Percentiles rank a stretch among this genome's conserved stretches.
Evolutionary conservation across 345 rosid species (phyloP).

Genomic region (Ceriops decandra): DNA sequence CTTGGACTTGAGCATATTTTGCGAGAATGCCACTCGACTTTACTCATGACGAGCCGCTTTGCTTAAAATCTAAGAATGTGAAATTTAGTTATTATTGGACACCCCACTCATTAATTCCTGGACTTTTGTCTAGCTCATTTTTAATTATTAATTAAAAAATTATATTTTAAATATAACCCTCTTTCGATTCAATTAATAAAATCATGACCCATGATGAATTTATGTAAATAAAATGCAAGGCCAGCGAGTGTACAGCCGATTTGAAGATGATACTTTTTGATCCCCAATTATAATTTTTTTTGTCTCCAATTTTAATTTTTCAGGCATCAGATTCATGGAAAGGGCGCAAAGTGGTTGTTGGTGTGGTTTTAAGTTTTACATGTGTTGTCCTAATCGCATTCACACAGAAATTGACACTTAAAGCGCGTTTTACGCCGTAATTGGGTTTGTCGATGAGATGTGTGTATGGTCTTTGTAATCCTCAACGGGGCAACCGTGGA

Average conservation of each 20-base stretch:
- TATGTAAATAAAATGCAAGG: too few relatives aligned
- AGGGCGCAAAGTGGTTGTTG: not conserved
- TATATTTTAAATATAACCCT: not conserved
- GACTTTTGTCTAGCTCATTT: not conserved
- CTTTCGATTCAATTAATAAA: not conserved
- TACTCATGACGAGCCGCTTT: not conserved
- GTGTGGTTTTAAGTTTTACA: not conserved
- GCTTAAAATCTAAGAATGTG: conserved; percentile 14
- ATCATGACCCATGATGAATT: too few relatives aligned
- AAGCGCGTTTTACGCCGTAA: conserved; percentile 5
- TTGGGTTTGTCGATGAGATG: conserved; percentile 8
- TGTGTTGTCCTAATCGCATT: not conserved
- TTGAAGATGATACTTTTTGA: not conserved
- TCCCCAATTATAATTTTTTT: not conserved
- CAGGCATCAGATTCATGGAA: not conserved
- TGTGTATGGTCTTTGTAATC: not conserved
- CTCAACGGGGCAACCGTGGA: too few relatives aligned
- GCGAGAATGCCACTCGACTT: conserved; percentile 25
- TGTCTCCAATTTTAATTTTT: not conserved
- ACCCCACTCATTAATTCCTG: conserved; percentile 10
- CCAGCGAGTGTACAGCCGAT: not conserved
- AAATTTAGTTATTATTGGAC: not conserved
- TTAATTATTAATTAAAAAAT: not conserved
- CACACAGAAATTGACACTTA: not conserved
- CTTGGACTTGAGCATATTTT: not conserved